phyloP scores from a whole-genome alignment of 768 basidiomycete species.

The Boletus reticulatus region DNA sequence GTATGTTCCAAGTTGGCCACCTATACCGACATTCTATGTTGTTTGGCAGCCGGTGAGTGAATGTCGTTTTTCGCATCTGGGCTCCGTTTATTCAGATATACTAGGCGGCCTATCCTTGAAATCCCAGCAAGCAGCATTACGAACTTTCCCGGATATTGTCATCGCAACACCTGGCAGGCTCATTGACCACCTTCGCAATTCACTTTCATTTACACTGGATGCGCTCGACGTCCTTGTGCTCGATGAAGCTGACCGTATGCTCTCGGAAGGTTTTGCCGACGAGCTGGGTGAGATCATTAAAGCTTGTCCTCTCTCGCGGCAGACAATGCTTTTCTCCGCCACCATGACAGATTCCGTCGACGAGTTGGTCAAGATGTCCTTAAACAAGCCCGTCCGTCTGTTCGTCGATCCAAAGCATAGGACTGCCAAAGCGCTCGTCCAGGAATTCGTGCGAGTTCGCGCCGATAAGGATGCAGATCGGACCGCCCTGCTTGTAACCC shows the following conservation, averaged over 20 bases:
- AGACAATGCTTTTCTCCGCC: slow-evolving; percentile 98
- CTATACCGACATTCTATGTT: slow-evolving; percentile 88
- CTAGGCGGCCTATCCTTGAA: slow-evolving; percentile 91
- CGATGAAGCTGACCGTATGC: slow-evolving; percentile 98
- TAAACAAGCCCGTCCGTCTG: slow-evolving; percentile 89
- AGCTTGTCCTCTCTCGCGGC: slow-evolving; percentile 81
- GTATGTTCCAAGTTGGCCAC: slow-evolving; percentile 83
- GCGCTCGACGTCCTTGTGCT: slow-evolving; percentile 91
- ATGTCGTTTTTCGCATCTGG: background rate
- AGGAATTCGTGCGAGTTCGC: slow-evolving; percentile 93
- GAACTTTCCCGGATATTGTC: slow-evolving; percentile 87
- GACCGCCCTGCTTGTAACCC: slow-evolving; percentile 68
- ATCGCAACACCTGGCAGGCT: slow-evolving; percentile 97
- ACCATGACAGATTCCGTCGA: slow-evolving; percentile 99
- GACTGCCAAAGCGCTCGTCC: slow-evolving; percentile 81
- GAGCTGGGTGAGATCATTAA: slow-evolving; percentile 93
- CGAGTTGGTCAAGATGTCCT: slow-evolving; percentile 86
- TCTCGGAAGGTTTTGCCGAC: slow-evolving; percentile 92
- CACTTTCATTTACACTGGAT: slow-evolving; percentile 89
- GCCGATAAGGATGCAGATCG: slow-evolving; percentile 76
- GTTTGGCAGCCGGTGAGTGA: slow-evolving; percentile 81
- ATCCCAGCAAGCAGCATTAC: slow-evolving; percentile 82
- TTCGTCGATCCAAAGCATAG: slow-evolving; percentile 94
- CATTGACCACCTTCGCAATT: slow-evolving; percentile 96
- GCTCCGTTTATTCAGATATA: slow-evolving; percentile 5